Conservation (phyloP, 768 basidiomycete genomes). For the Krasilnikovozyma curviuscula region DNA sequence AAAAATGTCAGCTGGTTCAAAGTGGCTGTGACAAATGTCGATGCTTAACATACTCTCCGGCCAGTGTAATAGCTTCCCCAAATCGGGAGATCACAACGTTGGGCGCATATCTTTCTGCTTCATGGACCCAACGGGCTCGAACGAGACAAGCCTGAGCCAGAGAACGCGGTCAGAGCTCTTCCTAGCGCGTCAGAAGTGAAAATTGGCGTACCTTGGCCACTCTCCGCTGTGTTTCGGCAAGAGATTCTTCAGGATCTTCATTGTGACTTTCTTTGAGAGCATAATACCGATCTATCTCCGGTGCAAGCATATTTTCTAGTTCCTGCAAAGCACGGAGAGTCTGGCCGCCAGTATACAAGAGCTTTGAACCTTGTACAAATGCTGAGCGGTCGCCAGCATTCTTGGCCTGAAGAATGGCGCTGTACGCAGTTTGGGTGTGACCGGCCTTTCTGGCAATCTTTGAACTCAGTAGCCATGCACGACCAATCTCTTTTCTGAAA, state of each 20-base stretch:
- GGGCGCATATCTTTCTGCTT: slow-evolving; percentile 60
- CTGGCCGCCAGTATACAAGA: slow-evolving; percentile 58
- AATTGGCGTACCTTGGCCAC: slow-evolving; percentile 41
- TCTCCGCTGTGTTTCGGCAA: not conserved
- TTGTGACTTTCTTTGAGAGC: not conserved
- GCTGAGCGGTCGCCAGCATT: slow-evolving; percentile 50
- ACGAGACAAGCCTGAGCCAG: slow-evolving; percentile 47
- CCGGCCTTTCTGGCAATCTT: slow-evolving; percentile 91
- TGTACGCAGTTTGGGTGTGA: slow-evolving; percentile 91
- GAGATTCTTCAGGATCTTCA: not conserved
- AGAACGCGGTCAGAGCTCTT: not conserved
- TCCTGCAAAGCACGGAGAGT: slow-evolving; percentile 70
- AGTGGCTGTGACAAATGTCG: no score
- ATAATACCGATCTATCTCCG: no score
- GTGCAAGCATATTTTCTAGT: slow-evolving; percentile 44
- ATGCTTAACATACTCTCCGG: slow-evolving; percentile 22
- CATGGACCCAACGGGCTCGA: slow-evolving; percentile 79
- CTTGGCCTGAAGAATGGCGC: slow-evolving; percentile 75
- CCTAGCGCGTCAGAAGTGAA: not conserved
- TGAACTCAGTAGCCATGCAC: slow-evolving; percentile 79
- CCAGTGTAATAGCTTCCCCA: slow-evolving; percentile 24
- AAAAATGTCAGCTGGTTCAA: slow-evolving; percentile 13
- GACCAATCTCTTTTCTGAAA: slow-evolving; percentile 60
- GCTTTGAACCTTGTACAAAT: slow-evolving; percentile 78
- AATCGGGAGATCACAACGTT: slow-evolving; percentile 40